Percentiles rank a stretch among this genome's conserved stretches.
Evolutionary conservation across 1,139 yeast species (phyloP).

Genomic region (Entelexis paramagnoliae): DNA sequence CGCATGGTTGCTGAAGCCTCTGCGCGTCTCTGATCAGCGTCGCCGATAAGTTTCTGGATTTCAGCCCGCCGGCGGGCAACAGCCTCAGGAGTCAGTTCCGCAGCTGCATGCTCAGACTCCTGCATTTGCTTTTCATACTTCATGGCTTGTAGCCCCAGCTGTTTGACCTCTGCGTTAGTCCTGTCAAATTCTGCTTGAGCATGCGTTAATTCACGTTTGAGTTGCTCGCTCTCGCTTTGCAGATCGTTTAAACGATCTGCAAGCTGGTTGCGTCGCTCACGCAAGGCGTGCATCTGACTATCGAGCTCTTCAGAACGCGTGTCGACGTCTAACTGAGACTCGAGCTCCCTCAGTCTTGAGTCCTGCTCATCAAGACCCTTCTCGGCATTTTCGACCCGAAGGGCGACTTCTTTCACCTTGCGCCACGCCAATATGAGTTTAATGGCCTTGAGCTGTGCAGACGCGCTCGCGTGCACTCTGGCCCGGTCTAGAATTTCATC

Average conservation of each 20-base stretch:
- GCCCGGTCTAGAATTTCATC: conserved; percentile 3
- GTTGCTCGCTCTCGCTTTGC: not conserved
- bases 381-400: conserved; percentile 26
- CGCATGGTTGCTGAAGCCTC: not conserved
- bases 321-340: not conserved
- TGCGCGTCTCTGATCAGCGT: not conserved
- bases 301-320: not conserved
- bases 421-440: conserved; percentile 16
- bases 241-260: not conserved
- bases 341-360: not conserved
- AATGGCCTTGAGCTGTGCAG: not conserved
- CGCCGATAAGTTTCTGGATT: not conserved
- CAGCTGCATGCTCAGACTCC: not conserved
- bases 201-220: not conserved
- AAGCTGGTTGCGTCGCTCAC: too few species aligned
- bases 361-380: not conserved
- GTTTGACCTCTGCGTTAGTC: not conserved
- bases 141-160: not conserved
- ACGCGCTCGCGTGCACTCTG: not conserved
- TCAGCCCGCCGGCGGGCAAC: not conserved
- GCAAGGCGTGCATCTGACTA: not conserved
- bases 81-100: not conserved
- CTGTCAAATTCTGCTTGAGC: not conserved
- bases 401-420: conserved; percentile 32
- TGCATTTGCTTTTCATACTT: not conserved